Evolutionary conservation across 768 basidiomycete genomes (phyloP).

Genomic region (Pleurotus salmoneostramineus): DNA sequence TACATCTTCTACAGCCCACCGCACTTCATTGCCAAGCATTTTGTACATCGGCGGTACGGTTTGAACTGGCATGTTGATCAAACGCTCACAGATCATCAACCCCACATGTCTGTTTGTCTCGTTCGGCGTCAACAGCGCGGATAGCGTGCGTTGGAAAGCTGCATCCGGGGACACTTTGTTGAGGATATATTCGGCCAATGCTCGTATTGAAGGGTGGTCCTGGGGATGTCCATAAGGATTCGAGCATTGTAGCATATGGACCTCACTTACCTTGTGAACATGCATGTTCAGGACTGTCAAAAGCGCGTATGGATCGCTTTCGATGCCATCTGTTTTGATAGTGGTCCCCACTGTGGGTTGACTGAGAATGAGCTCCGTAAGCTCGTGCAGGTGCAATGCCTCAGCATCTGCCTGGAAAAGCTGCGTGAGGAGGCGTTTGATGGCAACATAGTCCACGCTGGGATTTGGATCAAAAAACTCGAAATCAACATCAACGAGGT

Average conservation of each 20-base stretch:
- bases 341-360: constrained; percentile 81
- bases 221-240: constrained; percentile 21
- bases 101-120: constrained; percentile 57
- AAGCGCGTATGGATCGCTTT: constrained; percentile 89
- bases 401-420: constrained; percentile 76
- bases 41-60: constrained; percentile 89
- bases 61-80: constrained; percentile 96
- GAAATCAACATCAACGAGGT: constrained; percentile 82
- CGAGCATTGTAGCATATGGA: neutral
- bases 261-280: constrained; percentile 49
- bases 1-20: constrained; percentile 65
- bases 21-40: constrained; percentile 84
- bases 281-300: constrained; percentile 82
- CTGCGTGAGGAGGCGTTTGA: constrained; percentile 70
- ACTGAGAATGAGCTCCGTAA: constrained; percentile 75
- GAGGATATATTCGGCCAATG: constrained; percentile 68
- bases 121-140: constrained; percentile 36
- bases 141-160: constrained; percentile 49
- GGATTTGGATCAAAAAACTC: constrained; percentile 91
- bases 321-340: constrained; percentile 86
- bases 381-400: constrained; percentile 60
- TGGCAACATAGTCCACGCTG: constrained; percentile 78
- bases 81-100: constrained; percentile 79
- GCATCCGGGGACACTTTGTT: constrained; percentile 45
- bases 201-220: constrained; percentile 69